These are phyloP conservation scores for Hyaloperonospora arabidopsidis DNA, from an alignment of 352 stramenopile species.

Conservation along the genomic window DNA sequence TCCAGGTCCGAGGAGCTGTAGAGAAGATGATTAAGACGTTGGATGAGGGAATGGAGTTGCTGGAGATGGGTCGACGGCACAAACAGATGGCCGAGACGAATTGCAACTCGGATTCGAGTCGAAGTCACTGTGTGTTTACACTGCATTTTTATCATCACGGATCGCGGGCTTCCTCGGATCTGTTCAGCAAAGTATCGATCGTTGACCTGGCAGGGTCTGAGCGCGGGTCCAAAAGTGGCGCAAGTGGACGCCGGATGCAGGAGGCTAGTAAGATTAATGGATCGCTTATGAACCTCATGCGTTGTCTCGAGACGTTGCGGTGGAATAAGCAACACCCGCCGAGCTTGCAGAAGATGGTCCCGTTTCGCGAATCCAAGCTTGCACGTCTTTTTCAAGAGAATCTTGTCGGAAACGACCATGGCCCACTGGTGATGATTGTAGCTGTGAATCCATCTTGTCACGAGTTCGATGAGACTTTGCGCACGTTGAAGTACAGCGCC, in stretches of 20 bases:
- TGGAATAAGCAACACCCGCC: conserved; percentile 83
- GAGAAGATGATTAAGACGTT: conserved; percentile 53
- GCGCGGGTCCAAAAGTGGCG: conserved; percentile 63
- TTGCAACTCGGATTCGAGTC: conserved; percentile 86
- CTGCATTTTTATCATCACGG: conserved; percentile 57
- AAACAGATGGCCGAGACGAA: conserved; percentile 81
- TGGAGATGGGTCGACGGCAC: conserved; percentile 61
- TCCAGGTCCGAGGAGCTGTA: conserved; percentile 80
- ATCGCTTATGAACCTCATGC: conserved; percentile 96
- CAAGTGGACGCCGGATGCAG: conserved; percentile 86
- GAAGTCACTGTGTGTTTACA: conserved; percentile 88
- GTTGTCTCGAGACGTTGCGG: conserved; percentile 91
- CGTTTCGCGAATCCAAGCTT: conserved; percentile 96
- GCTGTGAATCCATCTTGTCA: conserved; percentile 89
- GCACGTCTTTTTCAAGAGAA: conserved; percentile 94
- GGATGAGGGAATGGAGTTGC: conserved; percentile 63
- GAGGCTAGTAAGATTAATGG: conserved; percentile 98
- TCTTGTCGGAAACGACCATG: conserved; percentile 74
- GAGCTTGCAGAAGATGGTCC: conserved; percentile 87
- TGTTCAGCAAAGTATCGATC: conserved; percentile 81
- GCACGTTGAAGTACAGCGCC: conserved; percentile 91
- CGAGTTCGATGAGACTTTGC: conserved; percentile 95
- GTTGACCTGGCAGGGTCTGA: conserved; percentile 91
- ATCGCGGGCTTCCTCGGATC: conserved; percentile 13
- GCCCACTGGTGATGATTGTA: conserved; percentile 93